These are phyloP conservation scores for Lepidium didymum DNA, from an alignment of 345 rosid species.

Conservation along the genomic window DNA sequence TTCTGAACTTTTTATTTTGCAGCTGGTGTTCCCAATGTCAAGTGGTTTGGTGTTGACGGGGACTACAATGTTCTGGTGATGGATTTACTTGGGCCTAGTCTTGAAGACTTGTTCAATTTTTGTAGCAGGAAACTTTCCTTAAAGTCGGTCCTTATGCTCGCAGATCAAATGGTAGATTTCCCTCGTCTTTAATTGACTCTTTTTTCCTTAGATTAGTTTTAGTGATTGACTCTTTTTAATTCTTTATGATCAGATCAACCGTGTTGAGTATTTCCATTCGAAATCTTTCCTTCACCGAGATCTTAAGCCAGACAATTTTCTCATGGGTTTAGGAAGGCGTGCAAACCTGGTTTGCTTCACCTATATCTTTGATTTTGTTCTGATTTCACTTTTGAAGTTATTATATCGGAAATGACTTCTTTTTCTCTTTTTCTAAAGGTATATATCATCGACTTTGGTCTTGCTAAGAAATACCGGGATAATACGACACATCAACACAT, in stretches of 20 bases:
- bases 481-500: slow-evolving; percentile 79
- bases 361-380: neutral
- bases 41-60: slow-evolving; percentile 96
- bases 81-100: slow-evolving; percentile 98
- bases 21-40: slow-evolving; percentile 94
- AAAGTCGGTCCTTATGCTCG: slow-evolving; percentile 97
- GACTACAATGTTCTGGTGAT: slow-evolving; percentile 92
- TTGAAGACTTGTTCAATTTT: slow-evolving; percentile 94
- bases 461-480: slow-evolving; percentile 93
- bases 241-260: slow-evolving; percentile 52
- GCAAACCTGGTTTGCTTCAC: slow-evolving; percentile 66
- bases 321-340: slow-evolving; percentile 94
- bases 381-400: neutral
- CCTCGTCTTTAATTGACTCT: neutral
- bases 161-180: slow-evolving; percentile 83
- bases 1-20: slow-evolving; percentile 16
- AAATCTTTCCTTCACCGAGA: slow-evolving; percentile 95
- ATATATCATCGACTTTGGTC: slow-evolving; percentile 81
- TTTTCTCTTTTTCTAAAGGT: slow-evolving; percentile 39
- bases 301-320: slow-evolving; percentile 92
- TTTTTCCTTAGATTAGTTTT: neutral
- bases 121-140: slow-evolving; percentile 89
- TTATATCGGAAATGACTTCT: neutral
- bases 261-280: slow-evolving; percentile 85
- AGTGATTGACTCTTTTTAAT: neutral